A percentile compares a stretch with the other conserved stretches of the same genome.
phyloP scores from a whole-genome alignment of 2,329 filamentous ascomycete genomes.

The Fusarium tjaetaba region DNA sequence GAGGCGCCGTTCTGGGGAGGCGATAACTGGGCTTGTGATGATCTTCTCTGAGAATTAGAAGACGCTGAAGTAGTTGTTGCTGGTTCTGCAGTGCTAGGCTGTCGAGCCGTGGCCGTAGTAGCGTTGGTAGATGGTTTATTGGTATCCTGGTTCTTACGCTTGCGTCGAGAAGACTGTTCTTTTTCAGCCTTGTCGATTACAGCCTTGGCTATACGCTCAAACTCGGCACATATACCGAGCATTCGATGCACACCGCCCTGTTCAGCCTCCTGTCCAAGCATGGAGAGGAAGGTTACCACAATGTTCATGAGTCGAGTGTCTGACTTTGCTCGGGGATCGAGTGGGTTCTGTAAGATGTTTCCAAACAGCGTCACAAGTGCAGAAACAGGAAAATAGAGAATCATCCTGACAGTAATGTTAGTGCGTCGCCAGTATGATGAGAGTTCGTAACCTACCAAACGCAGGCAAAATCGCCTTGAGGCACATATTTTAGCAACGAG shows the following conservation, averaged over 20 bases:
- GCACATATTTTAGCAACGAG: constrained; percentile 93
- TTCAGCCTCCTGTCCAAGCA: constrained; percentile 87
- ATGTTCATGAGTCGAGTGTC: constrained; percentile 92
- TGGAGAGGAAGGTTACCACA: constrained; percentile 91
- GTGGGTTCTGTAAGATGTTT: constrained; percentile 94
- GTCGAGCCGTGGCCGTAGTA: constrained; percentile 23
- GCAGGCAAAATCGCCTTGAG: constrained; percentile 92
- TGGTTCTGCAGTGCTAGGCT: constrained; percentile 10
- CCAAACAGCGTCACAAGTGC: constrained; percentile 94
- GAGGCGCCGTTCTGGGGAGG: constrained; percentile 40
- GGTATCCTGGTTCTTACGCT: constrained; percentile 78
- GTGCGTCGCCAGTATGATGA: constrained; percentile 7
- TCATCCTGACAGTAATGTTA: constrained; percentile 68
- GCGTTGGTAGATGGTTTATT: constrained; percentile 26
- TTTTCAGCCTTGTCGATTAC: constrained; percentile 93
- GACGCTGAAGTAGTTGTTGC: constrained; percentile 3
- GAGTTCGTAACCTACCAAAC: constrained; percentile 76
- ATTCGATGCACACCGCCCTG: constrained; percentile 93
- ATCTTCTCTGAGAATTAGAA: constrained; percentile 15
- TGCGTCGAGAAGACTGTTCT: constrained; percentile 81
- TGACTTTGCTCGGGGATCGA: constrained; percentile 86
- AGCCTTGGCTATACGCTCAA: constrained; percentile 90
- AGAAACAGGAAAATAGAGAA: constrained; percentile 96
- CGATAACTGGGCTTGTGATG: constrained; percentile 42
- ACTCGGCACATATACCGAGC: constrained; percentile 94